Evolutionary conservation across 331 rosid genomes (phyloP), one percentile per base, ranked within the genome.

Genomic region (Pyrus hybrid): DNA sequence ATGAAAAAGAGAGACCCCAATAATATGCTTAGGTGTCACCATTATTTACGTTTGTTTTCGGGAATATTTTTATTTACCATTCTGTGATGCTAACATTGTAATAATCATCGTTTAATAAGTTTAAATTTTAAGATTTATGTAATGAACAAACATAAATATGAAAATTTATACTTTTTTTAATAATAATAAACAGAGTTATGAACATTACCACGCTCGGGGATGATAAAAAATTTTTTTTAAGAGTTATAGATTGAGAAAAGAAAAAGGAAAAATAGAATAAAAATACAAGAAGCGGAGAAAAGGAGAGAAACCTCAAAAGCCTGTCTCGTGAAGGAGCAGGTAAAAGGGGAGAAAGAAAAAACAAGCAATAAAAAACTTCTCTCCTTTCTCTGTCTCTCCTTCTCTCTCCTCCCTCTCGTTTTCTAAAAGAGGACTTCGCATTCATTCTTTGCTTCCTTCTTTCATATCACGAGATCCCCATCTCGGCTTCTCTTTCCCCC

Each of bases 391-490:
- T 63, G 58, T 54, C 54, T 26, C 20, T 56, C 67, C 10, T 8
- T 8, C 41, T 35, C 43, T 35, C 43, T 35, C 43, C 43, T 35
- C 43, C 2, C 43, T 37, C 45, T 37, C 13, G 45, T 37, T 37
- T 37, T 80, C 64, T 70, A 9, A 7, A 62, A 45, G 58, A 13
- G 67, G 56, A 35, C 25, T 87, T 88, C 93, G 80, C 91, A 87
- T 90, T 90, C 96, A 90, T 93, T 93, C 97, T 83, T 93, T 91
- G 88, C 97, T 88, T 87, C 83, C 87, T 82, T 83, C 84, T 87
- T 87, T 87, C 78, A 85, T 75, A 87, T 93, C 98, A 94, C 99
- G 95, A 87, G 97, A 90, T 91, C 96, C 96, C 93, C 93, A 83
- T 87, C 86, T 32, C 83, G 75, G 23, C 83, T 71, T 79, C 54